A percentile compares a stretch with the other conserved stretches of the same genome.
Evolutionary conservation across 2,329 filamentous ascomycete genomes (phyloP).

Genomic region (Colletotrichum tabaci): DNA sequence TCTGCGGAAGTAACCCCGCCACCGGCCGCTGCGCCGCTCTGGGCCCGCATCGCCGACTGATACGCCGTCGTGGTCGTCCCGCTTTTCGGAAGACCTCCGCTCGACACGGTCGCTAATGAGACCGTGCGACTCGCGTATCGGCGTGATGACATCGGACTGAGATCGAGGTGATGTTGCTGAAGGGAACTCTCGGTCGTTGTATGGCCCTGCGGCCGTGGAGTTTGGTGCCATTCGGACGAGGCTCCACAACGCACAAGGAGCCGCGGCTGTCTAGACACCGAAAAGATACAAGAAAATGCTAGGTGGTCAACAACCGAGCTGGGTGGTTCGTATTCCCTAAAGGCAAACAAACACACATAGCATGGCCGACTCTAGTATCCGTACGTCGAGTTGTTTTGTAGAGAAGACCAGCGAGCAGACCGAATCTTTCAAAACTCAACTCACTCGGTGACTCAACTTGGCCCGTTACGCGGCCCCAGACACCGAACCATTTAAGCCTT

Average conservation of each 20-base stretch:
- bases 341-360: neutral
- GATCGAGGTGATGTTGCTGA: neutral
- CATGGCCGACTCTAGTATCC: neutral
- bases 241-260: neutral
- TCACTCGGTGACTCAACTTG: too few relatives aligned
- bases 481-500: neutral
- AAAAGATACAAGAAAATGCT: neutral
- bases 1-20: conserved; percentile 47
- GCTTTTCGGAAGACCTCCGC: neutral
- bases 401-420: neutral
- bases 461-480: neutral
- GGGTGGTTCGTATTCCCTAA: neutral
- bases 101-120: neutral
- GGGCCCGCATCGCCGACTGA: neutral
- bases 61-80: neutral
- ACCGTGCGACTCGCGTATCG: neutral
- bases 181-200: neutral
- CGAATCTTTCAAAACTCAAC: neutral
- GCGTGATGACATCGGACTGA: conserved; percentile 23
- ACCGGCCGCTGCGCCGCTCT: conserved; percentile 12
- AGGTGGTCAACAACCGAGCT: neutral
- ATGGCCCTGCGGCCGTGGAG: neutral
- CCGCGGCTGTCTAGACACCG: too few relatives aligned
- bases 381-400: neutral
- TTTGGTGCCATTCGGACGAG: conserved; percentile 10